A percentile compares a stretch with the other conserved stretches of the same genome.
Evolutionary conservation across 306 rosid species (phyloP).

Genomic region (Cucumis hystrix): DNA sequence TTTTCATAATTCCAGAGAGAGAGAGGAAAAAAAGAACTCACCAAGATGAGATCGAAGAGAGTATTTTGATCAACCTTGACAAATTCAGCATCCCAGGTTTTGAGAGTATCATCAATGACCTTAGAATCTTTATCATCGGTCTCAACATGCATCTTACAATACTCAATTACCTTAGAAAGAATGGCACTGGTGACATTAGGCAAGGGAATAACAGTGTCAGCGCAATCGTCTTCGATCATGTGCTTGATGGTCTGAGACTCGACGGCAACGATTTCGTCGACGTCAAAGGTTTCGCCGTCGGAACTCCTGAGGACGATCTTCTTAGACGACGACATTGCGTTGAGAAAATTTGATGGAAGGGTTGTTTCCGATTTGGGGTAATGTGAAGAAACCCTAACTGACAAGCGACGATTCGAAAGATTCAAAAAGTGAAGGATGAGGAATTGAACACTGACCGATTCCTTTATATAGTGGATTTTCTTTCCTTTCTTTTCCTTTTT

Average conservation of each 20-base stretch:
- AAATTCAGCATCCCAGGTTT: slow-evolving; percentile 16
- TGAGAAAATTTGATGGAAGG: background rate
- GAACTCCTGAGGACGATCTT: slow-evolving; percentile 16
- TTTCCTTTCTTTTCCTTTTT: background rate
- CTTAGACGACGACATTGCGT: slow-evolving; percentile 10
- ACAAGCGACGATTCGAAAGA: background rate
- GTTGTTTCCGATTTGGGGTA: background rate
- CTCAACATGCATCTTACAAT: slow-evolving; percentile 18
- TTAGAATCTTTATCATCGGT: background rate
- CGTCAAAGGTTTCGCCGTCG: slow-evolving; percentile 13
- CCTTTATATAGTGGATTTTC: background rate
- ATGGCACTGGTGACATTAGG: slow-evolving; percentile 5
- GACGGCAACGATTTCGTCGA: slow-evolving; percentile 13
- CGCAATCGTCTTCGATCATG: slow-evolving; percentile 13
- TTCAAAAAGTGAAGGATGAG: background rate
- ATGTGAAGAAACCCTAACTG: background rate
- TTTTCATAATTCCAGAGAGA: no score
- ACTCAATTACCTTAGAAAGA: slow-evolving; percentile 21
- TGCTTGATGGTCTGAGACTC: slow-evolving; percentile 17
- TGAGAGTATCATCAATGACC: background rate
- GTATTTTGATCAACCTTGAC: slow-evolving; percentile 6
- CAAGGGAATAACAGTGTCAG: slow-evolving; percentile 7
- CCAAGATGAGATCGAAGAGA: slow-evolving; percentile 22
- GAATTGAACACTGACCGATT: background rate
- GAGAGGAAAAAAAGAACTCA: background rate